phyloP scores from a whole-genome alignment of 2,329 filamentous ascomycete genomes.

The Colletotrichum euphorbiae region DNA sequence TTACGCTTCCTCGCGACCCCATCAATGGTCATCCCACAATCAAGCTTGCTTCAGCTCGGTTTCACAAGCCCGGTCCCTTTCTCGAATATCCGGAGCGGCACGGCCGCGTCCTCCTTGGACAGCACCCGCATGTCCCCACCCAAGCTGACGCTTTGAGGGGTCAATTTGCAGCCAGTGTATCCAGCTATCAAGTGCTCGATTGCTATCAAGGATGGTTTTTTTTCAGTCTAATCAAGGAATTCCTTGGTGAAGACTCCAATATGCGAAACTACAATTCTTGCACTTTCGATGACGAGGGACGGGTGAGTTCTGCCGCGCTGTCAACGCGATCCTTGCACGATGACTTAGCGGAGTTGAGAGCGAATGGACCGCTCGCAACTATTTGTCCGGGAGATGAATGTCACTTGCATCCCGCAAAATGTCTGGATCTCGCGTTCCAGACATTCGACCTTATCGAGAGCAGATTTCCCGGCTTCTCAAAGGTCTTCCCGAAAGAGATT shows the following conservation, averaged over 20 bases:
- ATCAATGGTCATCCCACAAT: constrained; percentile 5
- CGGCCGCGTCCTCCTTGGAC: constrained; percentile 2
- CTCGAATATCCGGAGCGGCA: constrained; percentile 25
- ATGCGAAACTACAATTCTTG: background rate
- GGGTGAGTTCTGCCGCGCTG: background rate
- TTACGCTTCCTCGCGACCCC: constrained; percentile 30
- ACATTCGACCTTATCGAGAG: background rate
- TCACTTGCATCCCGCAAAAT: constrained; percentile 1
- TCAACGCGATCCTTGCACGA: constrained; percentile 17
- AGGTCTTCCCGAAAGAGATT: constrained; percentile 6
- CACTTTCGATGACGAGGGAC: background rate
- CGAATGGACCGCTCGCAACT: background rate
- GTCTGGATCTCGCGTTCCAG: background rate
- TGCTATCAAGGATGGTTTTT: constrained; percentile 31
- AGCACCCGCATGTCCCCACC: constrained; percentile 20
- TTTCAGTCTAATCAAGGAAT: constrained; percentile 11
- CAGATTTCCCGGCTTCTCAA: constrained; percentile 12
- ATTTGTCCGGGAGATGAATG: constrained; percentile 5
- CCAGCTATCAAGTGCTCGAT: constrained; percentile 16
- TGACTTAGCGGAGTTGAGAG: constrained; percentile 6
- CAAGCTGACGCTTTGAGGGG: constrained; percentile 24
- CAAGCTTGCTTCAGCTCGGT: background rate
- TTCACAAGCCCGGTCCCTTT: constrained; percentile 15
- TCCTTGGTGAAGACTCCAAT: background rate
- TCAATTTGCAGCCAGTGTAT: background rate